Evolutionary conservation across 805 yeast species (phyloP).

Genomic region (Wickerhamiella sergipiensis): DNA sequence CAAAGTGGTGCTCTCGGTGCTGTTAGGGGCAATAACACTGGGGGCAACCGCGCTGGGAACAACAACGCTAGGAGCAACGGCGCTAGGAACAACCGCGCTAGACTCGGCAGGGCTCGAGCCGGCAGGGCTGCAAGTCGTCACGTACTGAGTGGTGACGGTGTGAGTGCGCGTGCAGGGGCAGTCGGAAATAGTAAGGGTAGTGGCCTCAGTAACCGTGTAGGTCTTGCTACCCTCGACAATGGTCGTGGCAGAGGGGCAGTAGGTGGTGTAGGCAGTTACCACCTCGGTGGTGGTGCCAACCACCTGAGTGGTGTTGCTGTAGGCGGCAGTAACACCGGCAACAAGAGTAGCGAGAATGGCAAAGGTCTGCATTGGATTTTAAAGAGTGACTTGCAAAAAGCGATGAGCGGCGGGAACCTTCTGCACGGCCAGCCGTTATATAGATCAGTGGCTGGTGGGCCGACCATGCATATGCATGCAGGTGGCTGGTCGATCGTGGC

Average conservation of each 20-base stretch:
- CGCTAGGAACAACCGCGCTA: conserved; percentile 4
- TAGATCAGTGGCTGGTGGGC: neutral
- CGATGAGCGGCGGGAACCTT: neutral
- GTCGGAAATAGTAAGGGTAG: conserved; percentile 11
- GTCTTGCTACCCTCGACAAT: conserved; percentile 53
- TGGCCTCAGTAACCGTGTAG: conserved; percentile 34
- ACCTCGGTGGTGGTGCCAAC: neutral
- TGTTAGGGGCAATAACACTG: conserved; percentile 7
- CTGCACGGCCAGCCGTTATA: neutral
- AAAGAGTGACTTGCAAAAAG: neutral
- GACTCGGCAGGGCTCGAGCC: too few relatives aligned
- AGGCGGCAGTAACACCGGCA: conserved; percentile 44
- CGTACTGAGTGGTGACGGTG: conserved; percentile 1
- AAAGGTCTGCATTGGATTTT: neutral
- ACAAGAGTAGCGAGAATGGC: conserved; percentile 25
- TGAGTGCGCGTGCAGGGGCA: conserved; percentile 19
- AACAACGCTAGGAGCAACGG: neutral
- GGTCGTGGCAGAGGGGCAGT: conserved; percentile 61
- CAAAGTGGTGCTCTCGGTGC: conserved; percentile 6
- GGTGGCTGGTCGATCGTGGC: neutral
- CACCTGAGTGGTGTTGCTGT: conserved; percentile 22
- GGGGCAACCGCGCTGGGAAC: conserved; percentile 5
- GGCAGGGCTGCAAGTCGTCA: neutral
- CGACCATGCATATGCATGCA: neutral
- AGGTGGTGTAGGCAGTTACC: conserved; percentile 2